Base-by-base conservation (phyloP, 148 eudicot genomes). In the Fallopia convolvulus region DNA sequence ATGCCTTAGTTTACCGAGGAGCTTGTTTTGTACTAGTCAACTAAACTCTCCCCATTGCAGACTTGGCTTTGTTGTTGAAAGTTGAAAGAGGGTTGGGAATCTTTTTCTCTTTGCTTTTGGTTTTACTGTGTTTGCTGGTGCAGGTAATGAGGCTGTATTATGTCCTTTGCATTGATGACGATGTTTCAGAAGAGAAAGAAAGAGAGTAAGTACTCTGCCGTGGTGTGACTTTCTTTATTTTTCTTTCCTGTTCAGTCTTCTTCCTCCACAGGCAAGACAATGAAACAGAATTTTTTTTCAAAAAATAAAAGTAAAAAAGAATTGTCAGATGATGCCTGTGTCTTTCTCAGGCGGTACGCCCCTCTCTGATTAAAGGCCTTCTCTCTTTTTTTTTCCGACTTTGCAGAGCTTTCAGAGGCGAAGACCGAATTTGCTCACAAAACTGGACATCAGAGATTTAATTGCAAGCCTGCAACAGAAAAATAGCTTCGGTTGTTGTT, bases 151-250 rank as follows among this genome's bases (percentile, higher is more conserved):
- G 78, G 80, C 80, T 71, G 70, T 77, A 5, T 55, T 74, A 71
- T 80, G 86, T 87, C 85, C 87, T 89, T 81, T 78, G 94, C 91
- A 89, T 88, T 90, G 89, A 93, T 89, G 91, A 89, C 76, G 86
- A 90, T 87, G 87, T 85, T 41, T 77, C 88, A 84, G 84, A 17
- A 50, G n/a, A 50, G n/a, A 17, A 50, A 49, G 53, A 76, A 61
- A 41, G 78, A 77, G 36, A 10, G 40, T 4, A 3, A 20, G n/a
- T 12, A 70, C 73, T 32, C 20, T 70, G 18, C 46, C 20, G 56
- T 52, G 56, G 56, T 52, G 56, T 52, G n/a, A 52, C 56, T 52
- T 15, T 70, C n/a, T 41, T 70, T 70, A 41, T 70, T 70, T 70
- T 70, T 20, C 14, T 36, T 15, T 46, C 14, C n/a, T 14, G 23